These are phyloP conservation scores for Fusarium beomiforme DNA, from an alignment of 2,329 filamentous ascomycete genomes.

Conservation along the genomic window DNA sequence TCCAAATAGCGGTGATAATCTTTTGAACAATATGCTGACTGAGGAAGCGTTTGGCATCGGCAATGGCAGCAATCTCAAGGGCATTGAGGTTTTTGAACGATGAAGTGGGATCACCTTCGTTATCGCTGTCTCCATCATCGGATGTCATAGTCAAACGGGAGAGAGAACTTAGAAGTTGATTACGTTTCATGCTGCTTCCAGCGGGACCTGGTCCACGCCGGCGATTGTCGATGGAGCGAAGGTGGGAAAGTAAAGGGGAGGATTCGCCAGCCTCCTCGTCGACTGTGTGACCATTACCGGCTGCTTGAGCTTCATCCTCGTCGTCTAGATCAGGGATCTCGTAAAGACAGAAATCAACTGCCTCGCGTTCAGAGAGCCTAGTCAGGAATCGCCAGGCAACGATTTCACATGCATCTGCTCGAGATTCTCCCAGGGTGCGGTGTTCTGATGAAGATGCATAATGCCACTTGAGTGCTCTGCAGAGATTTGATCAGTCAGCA, in stretches of 20 bases:
- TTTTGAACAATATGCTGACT: slow-evolving; percentile 83
- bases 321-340: slow-evolving; percentile 67
- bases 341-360: slow-evolving; percentile 78
- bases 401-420: slow-evolving; percentile 81
- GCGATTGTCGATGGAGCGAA: slow-evolving; percentile 41
- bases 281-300: slow-evolving; percentile 14
- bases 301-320: slow-evolving; percentile 34
- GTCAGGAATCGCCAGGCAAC: slow-evolving; percentile 83
- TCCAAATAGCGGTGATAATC: slow-evolving; percentile 86
- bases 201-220: slow-evolving; percentile 37
- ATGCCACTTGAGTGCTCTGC: slow-evolving; percentile 78
- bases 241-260: slow-evolving; percentile 57
- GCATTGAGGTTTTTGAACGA: slow-evolving; percentile 85
- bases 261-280: slow-evolving; percentile 59
- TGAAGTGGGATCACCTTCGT: slow-evolving; percentile 70
- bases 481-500: slow-evolving; percentile 15
- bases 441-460: slow-evolving; percentile 72
- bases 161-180: slow-evolving; percentile 63
- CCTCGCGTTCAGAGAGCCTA: slow-evolving; percentile 75
- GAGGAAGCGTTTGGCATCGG: slow-evolving; percentile 84
- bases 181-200: slow-evolving; percentile 57
- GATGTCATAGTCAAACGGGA: slow-evolving; percentile 61
- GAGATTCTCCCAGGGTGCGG: slow-evolving; percentile 72
- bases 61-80: slow-evolving; percentile 85
- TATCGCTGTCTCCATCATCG: slow-evolving; percentile 50